A percentile compares a stretch with the other conserved stretches of the same genome.
phyloP scores from a whole-genome alignment of 805 yeast genomes.

The Candida qinlingensis region DNA sequence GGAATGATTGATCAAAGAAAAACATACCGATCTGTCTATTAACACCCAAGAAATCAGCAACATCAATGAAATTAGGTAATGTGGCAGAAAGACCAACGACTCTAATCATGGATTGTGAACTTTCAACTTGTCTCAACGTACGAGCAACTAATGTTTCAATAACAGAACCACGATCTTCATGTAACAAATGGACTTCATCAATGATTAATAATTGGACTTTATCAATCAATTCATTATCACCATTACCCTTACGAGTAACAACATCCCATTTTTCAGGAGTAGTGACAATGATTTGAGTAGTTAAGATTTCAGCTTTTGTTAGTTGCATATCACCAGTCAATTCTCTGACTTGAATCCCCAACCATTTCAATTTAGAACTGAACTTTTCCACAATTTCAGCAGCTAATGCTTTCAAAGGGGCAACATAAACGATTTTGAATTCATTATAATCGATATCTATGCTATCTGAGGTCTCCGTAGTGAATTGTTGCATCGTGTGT shows the following conservation, averaged over 20 bases:
- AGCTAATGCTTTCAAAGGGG: slow-evolving; percentile 90
- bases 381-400: slow-evolving; percentile 95
- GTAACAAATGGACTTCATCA: slow-evolving; percentile 94
- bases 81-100: slow-evolving; percentile 95
- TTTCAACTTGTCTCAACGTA: slow-evolving; percentile 90
- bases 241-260: slow-evolving; percentile 87
- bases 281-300: slow-evolving; percentile 85
- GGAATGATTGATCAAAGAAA: slow-evolving; percentile 85
- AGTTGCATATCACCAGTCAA: slow-evolving; percentile 95
- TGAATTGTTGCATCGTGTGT: slow-evolving; percentile 71
- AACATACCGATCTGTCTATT: slow-evolving; percentile 89
- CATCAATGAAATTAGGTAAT: slow-evolving; percentile 85
- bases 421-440: slow-evolving; percentile 88
- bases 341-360: slow-evolving; percentile 82
- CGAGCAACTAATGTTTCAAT: slow-evolving; percentile 93
- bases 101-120: slow-evolving; percentile 88
- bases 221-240: slow-evolving; percentile 78
- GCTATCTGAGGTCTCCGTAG: slow-evolving; percentile 46
- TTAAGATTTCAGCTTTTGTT: slow-evolving; percentile 69
- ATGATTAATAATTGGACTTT: slow-evolving; percentile 83
- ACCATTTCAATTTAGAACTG: slow-evolving; percentile 69
- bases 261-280: slow-evolving; percentile 99
- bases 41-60: slow-evolving; percentile 91
- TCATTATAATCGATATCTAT: slow-evolving; percentile 71
- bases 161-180: slow-evolving; percentile 97